Percentiles rank a stretch among this genome's conserved stretches.
phyloP scores from a whole-genome alignment of 2,329 filamentous ascomycete genomes.

The Lanzia echinophila region DNA sequence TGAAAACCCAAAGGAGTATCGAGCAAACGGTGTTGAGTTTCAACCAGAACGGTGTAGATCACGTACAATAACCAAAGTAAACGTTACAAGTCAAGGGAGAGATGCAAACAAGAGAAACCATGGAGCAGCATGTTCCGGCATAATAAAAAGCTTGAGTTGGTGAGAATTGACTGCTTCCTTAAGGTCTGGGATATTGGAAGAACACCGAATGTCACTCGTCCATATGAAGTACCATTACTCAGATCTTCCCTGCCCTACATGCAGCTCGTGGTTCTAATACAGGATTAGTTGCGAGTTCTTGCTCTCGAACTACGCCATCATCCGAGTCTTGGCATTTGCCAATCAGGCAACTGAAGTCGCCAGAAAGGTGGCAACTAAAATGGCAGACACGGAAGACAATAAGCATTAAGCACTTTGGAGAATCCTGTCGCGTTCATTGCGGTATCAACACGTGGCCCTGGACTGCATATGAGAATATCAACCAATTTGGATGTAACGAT shows the following conservation, averaged over 20 bases:
- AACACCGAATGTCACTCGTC: neutral
- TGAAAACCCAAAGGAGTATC: conserved; percentile 3
- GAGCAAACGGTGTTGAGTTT: too few species aligned
- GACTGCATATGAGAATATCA: too few species aligned
- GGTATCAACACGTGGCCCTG: neutral
- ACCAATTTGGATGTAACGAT: too few species aligned
- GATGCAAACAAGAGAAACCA: neutral
- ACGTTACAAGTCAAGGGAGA: conserved; percentile 9
- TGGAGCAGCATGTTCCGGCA: conserved; percentile 5
- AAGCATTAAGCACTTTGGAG: neutral
- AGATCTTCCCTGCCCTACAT: conserved; percentile 1
- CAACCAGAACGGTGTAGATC: neutral
- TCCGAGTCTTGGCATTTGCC: neutral
- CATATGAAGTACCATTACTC: neutral
- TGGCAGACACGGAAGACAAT: conserved; percentile 1
- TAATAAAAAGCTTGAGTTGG: conserved; percentile 3
- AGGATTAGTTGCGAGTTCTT: conserved; percentile 4
- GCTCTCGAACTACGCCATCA: neutral
- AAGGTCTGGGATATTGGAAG: neutral
- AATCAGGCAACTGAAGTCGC: neutral
- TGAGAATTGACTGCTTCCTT: neutral
- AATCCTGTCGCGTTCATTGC: neutral
- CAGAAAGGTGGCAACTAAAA: neutral
- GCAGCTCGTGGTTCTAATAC: conserved; percentile 2
- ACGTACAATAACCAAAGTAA: conserved; percentile 2